Base-by-base conservation (phyloP, 148 eudicot genomes). In the Silene uniflora region DNA sequence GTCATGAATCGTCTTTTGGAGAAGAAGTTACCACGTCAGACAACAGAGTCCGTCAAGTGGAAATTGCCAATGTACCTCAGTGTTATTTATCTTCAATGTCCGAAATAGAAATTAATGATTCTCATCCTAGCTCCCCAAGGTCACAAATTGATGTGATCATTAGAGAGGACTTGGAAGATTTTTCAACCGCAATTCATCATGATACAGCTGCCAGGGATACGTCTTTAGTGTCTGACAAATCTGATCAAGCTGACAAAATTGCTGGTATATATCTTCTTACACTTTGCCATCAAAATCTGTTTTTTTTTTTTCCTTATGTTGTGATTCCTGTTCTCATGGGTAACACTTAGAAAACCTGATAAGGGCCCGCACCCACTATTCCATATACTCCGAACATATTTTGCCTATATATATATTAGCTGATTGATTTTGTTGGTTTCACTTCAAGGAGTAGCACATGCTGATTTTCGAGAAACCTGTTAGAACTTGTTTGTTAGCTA, bases 61-160 rank as follows among this genome's bases (percentile, higher is more conserved):
- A 88, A 71, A 73, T 67, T 75, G 75, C 76, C 24, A 90, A 85
- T 44, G 85, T 69, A 32, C 71, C 75, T 72, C 81, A 29, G 59
- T 79, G 82, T 82, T 75, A 82, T 74, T 81, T 79, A 75, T 80
- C 86, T 78, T 77, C 79, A 13, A 69, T 89, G 74, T 85, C 97
- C 1, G 96, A 95, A 79, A 84, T 84, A 81, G 92, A 88, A 81
- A 54, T 79, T 25, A 85, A 86, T 70, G 84, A 87, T 82, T 85
- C 73, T 68, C 83, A 84, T 83, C 86, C 83, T 49, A 71, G 82
- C 74, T 85, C 91, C 66, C 82, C 87, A 24, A 85, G 86, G 73
- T 86, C 89, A 71, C 88, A 82, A 78, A 81, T 85, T 52, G 88
- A 88, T 81, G 75, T 42, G 78, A 81, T 65, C 46, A 78, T 85